These are phyloP conservation scores for Chimonanthus salicifolius DNA, from an alignment of 164 flowering plant genomes.

Conservation along the genomic window DNA sequence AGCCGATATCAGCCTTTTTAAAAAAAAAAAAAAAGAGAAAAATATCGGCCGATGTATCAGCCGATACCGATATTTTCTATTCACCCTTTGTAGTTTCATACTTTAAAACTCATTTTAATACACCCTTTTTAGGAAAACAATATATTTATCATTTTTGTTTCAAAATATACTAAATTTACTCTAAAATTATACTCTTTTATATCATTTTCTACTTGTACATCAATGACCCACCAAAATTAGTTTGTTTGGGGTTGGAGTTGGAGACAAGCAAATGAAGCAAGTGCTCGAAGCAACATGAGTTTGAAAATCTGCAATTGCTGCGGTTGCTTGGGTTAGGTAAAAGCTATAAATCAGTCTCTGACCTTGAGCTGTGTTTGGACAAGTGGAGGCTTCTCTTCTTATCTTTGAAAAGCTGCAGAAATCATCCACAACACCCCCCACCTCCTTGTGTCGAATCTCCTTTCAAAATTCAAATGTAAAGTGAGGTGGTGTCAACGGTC, in stretches of 20 bases:
- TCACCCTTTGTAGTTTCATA: too few relatives aligned
- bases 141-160: too few relatives aligned
- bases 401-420: constrained; percentile 4
- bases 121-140: too few relatives aligned
- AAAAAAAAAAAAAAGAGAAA: too few relatives aligned
- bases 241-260: background rate
- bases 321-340: background rate
- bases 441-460: constrained; percentile 7
- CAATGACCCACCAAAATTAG: too few relatives aligned
- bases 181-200: too few relatives aligned
- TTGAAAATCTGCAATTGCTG: too few relatives aligned
- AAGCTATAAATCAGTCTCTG: background rate
- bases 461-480: background rate
- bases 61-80: too few relatives aligned
- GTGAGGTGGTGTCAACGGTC: constrained; percentile 5
- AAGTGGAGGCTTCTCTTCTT: background rate
- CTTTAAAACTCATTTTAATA: too few relatives aligned
- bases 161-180: too few relatives aligned
- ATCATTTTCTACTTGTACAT: background rate
- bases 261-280: background rate
- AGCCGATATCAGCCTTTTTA: too few relatives aligned
- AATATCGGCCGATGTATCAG: too few relatives aligned
- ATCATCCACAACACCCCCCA: background rate
- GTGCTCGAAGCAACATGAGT: background rate
- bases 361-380: background rate